phyloP scores from a whole-genome alignment of 2,329 filamentous ascomycete genomes.

The Cladophialophora yegresii region DNA sequence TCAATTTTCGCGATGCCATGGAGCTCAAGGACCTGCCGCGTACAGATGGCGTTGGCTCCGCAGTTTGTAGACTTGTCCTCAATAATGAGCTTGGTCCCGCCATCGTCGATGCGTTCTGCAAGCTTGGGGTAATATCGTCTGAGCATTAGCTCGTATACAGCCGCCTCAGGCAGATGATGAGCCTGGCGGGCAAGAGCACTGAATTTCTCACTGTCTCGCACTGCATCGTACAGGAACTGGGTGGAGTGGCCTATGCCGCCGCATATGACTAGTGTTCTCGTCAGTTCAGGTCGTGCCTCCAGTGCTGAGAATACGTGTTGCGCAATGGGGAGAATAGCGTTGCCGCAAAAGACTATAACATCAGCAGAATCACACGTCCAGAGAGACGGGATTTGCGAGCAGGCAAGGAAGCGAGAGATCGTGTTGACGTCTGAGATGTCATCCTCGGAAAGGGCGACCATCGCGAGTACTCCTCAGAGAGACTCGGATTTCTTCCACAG shows the following conservation, averaged over 20 bases:
- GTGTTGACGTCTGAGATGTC: constrained; percentile 39
- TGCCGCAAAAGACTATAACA: constrained; percentile 47
- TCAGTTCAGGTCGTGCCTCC: constrained; percentile 38
- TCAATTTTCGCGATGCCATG: constrained; percentile 34
- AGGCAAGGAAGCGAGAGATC: constrained; percentile 39
- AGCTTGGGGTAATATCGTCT: constrained; percentile 34
- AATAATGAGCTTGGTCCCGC: constrained; percentile 42
- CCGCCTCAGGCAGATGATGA: constrained; percentile 45
- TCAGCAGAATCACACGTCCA: constrained; percentile 37
- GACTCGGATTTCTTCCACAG: neutral
- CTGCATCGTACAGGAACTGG: constrained; percentile 46
- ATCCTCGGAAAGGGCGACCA: constrained; percentile 5
- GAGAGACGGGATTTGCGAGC: constrained; percentile 37
- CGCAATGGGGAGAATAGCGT: constrained; percentile 44
- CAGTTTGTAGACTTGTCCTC: constrained; percentile 53
- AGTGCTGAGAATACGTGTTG: constrained; percentile 43
- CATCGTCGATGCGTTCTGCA: constrained; percentile 31
- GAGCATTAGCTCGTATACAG: constrained; percentile 45
- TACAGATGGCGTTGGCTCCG: constrained; percentile 48
- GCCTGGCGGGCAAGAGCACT: constrained; percentile 37
- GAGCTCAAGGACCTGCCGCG: constrained; percentile 42
- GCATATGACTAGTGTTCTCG: constrained; percentile 46
- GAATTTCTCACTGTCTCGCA: constrained; percentile 41
- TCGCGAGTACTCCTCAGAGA: neutral
- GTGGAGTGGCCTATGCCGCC: constrained; percentile 53